These are phyloP conservation scores for Stachybotrys chartarum DNA, from an alignment of 2,329 filamentous ascomycete species.

Conservation along the genomic window DNA sequence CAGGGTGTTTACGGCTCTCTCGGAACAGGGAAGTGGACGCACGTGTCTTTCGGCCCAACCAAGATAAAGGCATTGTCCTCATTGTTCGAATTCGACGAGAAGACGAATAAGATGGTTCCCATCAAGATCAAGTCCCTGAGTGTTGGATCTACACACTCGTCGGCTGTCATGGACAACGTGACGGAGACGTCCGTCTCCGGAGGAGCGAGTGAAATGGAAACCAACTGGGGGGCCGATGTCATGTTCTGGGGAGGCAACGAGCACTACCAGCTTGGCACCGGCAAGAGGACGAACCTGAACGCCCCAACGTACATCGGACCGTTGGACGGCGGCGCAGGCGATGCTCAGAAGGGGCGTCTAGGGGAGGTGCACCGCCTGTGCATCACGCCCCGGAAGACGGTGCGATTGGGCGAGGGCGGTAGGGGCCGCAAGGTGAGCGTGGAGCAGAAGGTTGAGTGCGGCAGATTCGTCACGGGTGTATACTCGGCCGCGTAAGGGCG, in stretches of 20 bases:
- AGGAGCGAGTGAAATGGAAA: slow-evolving; percentile 55
- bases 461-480: slow-evolving; percentile 71
- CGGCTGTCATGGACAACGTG: slow-evolving; percentile 77
- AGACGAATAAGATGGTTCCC: slow-evolving; percentile 56
- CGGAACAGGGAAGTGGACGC: slow-evolving; percentile 83
- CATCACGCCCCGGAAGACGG: slow-evolving; percentile 69
- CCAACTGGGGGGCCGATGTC: slow-evolving; percentile 82
- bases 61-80: slow-evolving; percentile 81
- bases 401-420: slow-evolving; percentile 51
- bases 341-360: slow-evolving; percentile 50
- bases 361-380: slow-evolving; percentile 68
- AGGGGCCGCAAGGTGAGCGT: slow-evolving; percentile 64
- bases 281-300: slow-evolving; percentile 74
- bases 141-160: slow-evolving; percentile 72
- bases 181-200: slow-evolving; percentile 54
- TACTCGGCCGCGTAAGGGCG: slow-evolving; percentile 56
- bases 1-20: slow-evolving; percentile 77
- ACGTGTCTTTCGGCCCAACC: slow-evolving; percentile 67
- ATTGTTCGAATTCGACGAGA: slow-evolving; percentile 82
- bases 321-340: slow-evolving; percentile 55
- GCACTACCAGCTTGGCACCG: slow-evolving; percentile 85
- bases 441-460: slow-evolving; percentile 86
- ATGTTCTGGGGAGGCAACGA: slow-evolving; percentile 96
- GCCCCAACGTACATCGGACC: slow-evolving; percentile 73
- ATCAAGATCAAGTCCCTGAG: slow-evolving; percentile 70